These are phyloP conservation scores for Paramecium sexaurelia DNA, from an alignment of 73 alveolate genomes.

Conservation along the genomic window DNA sequence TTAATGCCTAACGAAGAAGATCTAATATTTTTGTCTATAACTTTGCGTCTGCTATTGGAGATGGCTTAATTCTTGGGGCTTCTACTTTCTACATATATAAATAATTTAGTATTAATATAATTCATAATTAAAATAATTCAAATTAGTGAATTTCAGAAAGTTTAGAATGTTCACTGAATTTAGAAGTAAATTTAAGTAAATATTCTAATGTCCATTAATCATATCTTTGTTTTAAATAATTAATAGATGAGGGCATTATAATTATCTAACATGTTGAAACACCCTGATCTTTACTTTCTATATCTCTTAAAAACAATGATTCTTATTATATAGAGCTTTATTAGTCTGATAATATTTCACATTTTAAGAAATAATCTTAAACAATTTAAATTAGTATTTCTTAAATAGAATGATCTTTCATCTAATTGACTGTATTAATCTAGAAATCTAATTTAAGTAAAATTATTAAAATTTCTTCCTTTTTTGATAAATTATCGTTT, in stretches of 20 bases:
- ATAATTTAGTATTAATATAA: conserved; percentile 24
- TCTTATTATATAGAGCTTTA: conserved; percentile 13
- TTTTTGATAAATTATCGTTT: conserved; percentile 3
- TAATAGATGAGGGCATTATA: not conserved
- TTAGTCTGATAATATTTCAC: not conserved
- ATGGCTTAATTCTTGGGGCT: conserved; percentile 63
- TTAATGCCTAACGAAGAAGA: conserved; percentile 56
- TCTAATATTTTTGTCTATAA: conserved; percentile 57
- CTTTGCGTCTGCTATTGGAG: conserved; percentile 68
- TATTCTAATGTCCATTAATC: conserved; percentile 33
- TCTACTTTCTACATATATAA: conserved; percentile 41
- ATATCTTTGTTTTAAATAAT: not conserved
- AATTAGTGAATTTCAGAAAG: conserved; percentile 26
- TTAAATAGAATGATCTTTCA: not conserved
- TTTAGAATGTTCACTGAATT: not conserved
- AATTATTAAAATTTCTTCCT: not conserved
- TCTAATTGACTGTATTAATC: not conserved
- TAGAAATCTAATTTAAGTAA: not conserved
- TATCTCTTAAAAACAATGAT: not conserved
- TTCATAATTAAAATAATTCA: conserved; percentile 27
- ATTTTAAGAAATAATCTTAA: not conserved
- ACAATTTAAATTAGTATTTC: not conserved
- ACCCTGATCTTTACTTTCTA: not conserved
- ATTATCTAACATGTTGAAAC: not conserved
- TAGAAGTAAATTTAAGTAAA: not conserved